These are phyloP conservation scores for Podaxis sp. DNA, from an alignment of 768 basidiomycete species.

Conservation along the genomic window DNA sequence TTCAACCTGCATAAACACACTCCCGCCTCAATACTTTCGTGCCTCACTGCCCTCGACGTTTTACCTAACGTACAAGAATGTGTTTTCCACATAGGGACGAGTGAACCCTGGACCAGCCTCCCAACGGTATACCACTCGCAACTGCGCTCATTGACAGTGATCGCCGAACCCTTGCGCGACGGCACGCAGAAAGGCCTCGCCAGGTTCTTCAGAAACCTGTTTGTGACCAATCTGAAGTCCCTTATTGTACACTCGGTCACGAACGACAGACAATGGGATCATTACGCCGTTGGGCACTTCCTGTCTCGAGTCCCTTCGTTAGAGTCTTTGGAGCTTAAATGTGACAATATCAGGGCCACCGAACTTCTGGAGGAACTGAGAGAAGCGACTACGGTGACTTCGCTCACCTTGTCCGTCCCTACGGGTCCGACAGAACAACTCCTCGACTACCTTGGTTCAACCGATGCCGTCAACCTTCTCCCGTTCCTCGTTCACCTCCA, in stretches of 20 bases:
- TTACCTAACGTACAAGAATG: constrained; percentile 11
- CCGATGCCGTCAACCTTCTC: constrained; percentile 8
- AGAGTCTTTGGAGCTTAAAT: constrained; percentile 7
- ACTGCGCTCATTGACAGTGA: neutral
- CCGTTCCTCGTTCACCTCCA: constrained; percentile 6
- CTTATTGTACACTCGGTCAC: constrained; percentile 6
- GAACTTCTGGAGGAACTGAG: constrained; percentile 9
- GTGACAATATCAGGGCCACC: constrained; percentile 9
- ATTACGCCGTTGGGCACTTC: constrained; percentile 10
- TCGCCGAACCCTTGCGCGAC: constrained; percentile 9
- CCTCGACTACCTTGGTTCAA: constrained; percentile 10
- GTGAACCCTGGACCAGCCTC: constrained; percentile 11
- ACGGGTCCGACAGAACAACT: constrained; percentile 7
- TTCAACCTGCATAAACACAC: constrained; percentile 11
- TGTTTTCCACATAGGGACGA: constrained; percentile 8
- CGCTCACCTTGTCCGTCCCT: constrained; percentile 6
- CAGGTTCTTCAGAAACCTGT: constrained; percentile 6
- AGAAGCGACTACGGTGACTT: constrained; percentile 1
- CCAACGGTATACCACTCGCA: constrained; percentile 2
- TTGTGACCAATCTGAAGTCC: constrained; percentile 3
- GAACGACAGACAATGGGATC: constrained; percentile 11
- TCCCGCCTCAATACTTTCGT: constrained; percentile 10
- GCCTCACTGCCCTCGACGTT: constrained; percentile 7
- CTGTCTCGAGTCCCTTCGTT: constrained; percentile 10
- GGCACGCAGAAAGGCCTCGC: constrained; percentile 4